A percentile compares a stretch with the other conserved stretches of the same genome.
These are phyloP conservation scores for Alloteropsis angusta DNA, from an alignment of 202 grass and related monocot genomes.

Conservation along the genomic window DNA sequence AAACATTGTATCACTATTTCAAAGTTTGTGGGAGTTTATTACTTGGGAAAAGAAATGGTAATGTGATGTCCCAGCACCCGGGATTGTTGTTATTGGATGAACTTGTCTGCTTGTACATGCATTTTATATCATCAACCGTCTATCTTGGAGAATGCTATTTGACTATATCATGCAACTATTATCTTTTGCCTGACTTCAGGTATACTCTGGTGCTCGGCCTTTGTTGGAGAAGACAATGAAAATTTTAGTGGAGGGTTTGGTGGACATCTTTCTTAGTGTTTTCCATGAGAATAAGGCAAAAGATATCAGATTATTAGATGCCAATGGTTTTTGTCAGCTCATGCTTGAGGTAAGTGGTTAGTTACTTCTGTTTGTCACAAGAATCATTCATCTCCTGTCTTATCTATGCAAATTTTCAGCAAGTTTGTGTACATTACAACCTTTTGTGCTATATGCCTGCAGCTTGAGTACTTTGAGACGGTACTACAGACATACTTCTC, in stretches of 20 bases:
- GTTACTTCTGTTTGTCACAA: slow-evolving; percentile 3
- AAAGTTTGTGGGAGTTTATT: not conserved
- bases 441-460: slow-evolving; percentile 32
- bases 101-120: not conserved
- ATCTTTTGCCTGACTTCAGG: slow-evolving; percentile 41
- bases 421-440: not conserved
- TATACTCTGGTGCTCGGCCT: slow-evolving; percentile 82
- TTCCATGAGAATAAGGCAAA: slow-evolving; percentile 91
- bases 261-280: slow-evolving; percentile 90
- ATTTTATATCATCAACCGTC: not conserved
- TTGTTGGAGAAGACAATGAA: slow-evolving; percentile 81
- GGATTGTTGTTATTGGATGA: not conserved
- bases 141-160: not conserved
- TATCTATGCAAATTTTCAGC: not conserved
- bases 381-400: slow-evolving; percentile 9
- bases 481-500: slow-evolving; percentile 74
- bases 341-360: slow-evolving; percentile 80
- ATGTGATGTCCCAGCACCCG: not conserved
- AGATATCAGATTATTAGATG: slow-evolving; percentile 72
- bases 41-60: not conserved
- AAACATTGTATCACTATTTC: not conserved
- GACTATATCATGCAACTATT: not conserved
- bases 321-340: slow-evolving; percentile 96
- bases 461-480: slow-evolving; percentile 98
- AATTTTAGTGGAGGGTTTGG: slow-evolving; percentile 88